A percentile compares a stretch with the other conserved stretches of the same genome.
Conservation (phyloP, 805 yeast species). For the Torulaspora franciscae region DNA sequence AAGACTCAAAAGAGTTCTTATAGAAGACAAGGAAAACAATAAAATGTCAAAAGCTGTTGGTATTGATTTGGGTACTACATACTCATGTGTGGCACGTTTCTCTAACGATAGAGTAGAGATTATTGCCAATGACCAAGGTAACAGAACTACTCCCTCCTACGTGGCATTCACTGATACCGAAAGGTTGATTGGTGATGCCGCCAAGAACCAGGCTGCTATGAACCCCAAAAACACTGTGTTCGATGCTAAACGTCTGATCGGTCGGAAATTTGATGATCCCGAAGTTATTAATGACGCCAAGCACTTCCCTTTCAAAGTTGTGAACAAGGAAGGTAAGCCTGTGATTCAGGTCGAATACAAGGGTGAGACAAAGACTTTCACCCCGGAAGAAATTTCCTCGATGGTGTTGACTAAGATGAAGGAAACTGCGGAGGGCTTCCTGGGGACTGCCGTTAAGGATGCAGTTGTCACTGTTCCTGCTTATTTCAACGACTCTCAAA, state of each 20-base stretch:
- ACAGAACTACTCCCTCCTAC: conserved; percentile 94
- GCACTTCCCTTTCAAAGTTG: conserved; percentile 80
- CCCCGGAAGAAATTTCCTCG: conserved; percentile 93
- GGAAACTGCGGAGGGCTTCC: conserved; percentile 83
- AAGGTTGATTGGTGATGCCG: conserved; percentile 94
- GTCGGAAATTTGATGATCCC: conserved; percentile 76
- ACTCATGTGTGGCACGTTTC: conserved; percentile 95
- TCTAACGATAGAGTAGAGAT: conserved; percentile 89
- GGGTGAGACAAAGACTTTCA: conserved; percentile 79
- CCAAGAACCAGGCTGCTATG: conserved; percentile 95
- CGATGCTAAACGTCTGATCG: conserved; percentile 90
- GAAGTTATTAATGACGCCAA: conserved; percentile 76
- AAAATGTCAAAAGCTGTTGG: conserved; percentile 55
- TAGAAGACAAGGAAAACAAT: conserved; percentile 18
- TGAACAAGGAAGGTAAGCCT: conserved; percentile 70
- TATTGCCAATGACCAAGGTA: conserved; percentile 97
- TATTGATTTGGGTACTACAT: conserved; percentile 83
- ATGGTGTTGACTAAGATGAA: conserved; percentile 89
- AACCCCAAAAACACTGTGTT: conserved; percentile 88
- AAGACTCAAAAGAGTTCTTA: conserved; percentile 6
- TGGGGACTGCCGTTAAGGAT: conserved; percentile 76
- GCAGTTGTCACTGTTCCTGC: conserved; percentile 97
- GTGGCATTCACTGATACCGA: conserved; percentile 92
- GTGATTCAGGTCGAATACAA: conserved; percentile 75
- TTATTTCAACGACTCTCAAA: conserved; percentile 94